Conservation (phyloP, 2,329 filamentous ascomycete genomes). For the Aspergillus latus region DNA sequence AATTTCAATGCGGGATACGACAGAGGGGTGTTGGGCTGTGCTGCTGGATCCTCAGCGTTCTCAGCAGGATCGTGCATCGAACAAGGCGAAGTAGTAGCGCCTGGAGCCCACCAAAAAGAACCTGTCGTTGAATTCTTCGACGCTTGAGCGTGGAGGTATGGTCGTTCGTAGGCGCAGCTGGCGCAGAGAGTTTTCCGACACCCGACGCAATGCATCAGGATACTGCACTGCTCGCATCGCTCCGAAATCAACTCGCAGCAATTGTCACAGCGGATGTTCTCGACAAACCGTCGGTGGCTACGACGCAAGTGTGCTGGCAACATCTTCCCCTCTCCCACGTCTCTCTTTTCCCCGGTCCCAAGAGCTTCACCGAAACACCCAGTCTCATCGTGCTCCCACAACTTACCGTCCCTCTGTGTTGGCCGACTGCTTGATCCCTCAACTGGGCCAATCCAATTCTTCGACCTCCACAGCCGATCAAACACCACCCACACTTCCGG, state of each 20-base stretch:
- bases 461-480: conserved; percentile 59
- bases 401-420: conserved; percentile 48
- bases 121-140: conserved; percentile 14
- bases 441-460: conserved; percentile 56
- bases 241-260: conserved; percentile 56
- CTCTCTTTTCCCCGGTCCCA: conserved; percentile 48
- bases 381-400: conserved; percentile 58
- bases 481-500: conserved; percentile 64
- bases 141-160: conserved; percentile 40
- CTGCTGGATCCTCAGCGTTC: conserved; percentile 32
- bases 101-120: conserved; percentile 60
- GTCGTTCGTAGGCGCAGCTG: conserved; percentile 59
- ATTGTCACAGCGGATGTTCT: conserved; percentile 55
- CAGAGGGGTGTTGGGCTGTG: conserved; percentile 34
- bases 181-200: conserved; percentile 61
- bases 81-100: conserved; percentile 55
- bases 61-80: conserved; percentile 56
- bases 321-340: conserved; percentile 54
- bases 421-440: conserved; percentile 27
- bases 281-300: conserved; percentile 55
- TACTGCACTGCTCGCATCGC: conserved; percentile 61
- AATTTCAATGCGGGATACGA: conserved; percentile 54
- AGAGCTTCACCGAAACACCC: conserved; percentile 57
- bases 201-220: conserved; percentile 62
- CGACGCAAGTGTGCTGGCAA: conserved; percentile 54